Conservation (phyloP, 1,284 basidiomycete species). For the Ceratobasidium sp. region DNA sequence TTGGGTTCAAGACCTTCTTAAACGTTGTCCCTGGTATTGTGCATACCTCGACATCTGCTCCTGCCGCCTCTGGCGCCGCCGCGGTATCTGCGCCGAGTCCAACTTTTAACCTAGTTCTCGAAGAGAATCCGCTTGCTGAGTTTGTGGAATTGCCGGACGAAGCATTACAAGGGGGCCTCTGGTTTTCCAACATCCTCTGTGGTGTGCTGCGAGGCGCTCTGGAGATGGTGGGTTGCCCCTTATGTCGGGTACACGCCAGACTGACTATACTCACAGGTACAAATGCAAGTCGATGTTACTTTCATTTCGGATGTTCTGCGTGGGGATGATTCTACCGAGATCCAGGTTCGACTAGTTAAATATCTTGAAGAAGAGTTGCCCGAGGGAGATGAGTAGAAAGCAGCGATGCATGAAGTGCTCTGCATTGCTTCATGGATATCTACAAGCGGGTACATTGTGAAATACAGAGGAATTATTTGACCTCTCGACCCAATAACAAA, state of each 20-base stretch:
- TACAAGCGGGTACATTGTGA: not conserved
- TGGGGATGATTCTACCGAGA: constrained; percentile 95
- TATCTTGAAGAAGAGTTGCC: constrained; percentile 95
- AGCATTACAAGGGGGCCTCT: constrained; percentile 89
- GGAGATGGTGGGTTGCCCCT: constrained; percentile 83
- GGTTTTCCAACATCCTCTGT: constrained; percentile 96
- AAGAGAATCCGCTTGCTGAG: constrained; percentile 97
- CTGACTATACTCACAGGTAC: constrained; percentile 69
- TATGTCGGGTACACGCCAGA: not conserved
- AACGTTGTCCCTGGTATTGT: constrained; percentile 90
- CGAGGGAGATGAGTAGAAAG: constrained; percentile 73
- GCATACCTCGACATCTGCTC: constrained; percentile 66
- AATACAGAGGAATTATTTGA: not conserved
- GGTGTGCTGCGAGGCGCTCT: constrained; percentile 93
- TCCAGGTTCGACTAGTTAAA: constrained; percentile 89
- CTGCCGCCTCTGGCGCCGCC: constrained; percentile 57
- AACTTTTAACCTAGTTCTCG: constrained; percentile 84
- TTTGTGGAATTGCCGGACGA: constrained; percentile 98
- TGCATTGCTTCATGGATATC: not conserved
- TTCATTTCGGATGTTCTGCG: constrained; percentile 92
- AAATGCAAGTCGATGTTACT: constrained; percentile 93
- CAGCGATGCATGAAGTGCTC: constrained; percentile 24
- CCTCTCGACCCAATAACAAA: constrained; percentile 3
- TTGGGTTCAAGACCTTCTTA: constrained; percentile 98
- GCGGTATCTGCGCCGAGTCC: constrained; percentile 56